phyloP scores from a whole-genome alignment of 2,329 filamentous ascomycete species.

The Phialophora expanda region DNA sequence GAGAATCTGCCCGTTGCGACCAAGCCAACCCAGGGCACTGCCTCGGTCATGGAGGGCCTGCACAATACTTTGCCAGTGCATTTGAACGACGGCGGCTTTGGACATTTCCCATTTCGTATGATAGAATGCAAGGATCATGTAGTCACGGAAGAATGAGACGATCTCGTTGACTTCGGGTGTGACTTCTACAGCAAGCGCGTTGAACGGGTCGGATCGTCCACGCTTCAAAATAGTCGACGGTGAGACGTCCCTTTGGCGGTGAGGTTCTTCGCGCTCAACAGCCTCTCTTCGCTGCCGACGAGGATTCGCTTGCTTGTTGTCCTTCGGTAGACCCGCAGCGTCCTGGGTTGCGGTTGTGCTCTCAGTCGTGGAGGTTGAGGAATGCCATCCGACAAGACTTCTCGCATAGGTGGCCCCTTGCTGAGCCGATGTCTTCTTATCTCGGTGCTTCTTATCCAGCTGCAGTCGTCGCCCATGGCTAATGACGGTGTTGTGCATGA shows the following conservation, averaged over 20 bases:
- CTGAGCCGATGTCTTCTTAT: neutral
- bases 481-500: neutral
- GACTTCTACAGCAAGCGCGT: neutral
- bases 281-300: neutral
- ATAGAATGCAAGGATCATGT: constrained; percentile 4
- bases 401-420: neutral
- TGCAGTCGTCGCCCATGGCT: neutral
- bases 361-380: neutral
- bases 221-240: constrained; percentile 1
- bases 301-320: neutral
- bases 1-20: neutral
- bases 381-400: constrained; percentile 1
- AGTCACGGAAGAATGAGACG: neutral
- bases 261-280: neutral
- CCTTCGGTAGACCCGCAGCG: neutral
- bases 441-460: neutral
- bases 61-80: constrained; percentile 4
- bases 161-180: neutral
- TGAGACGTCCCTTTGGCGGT: neutral
- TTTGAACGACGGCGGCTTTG: neutral
- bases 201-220: neutral
- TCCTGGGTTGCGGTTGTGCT: neutral
- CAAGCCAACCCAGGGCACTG: neutral
- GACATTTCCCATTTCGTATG: neutral
- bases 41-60: constrained; percentile 2